Conservation (phyloP, 2,329 filamentous ascomycete species). For the Trichoderma cornu-damae region DNA sequence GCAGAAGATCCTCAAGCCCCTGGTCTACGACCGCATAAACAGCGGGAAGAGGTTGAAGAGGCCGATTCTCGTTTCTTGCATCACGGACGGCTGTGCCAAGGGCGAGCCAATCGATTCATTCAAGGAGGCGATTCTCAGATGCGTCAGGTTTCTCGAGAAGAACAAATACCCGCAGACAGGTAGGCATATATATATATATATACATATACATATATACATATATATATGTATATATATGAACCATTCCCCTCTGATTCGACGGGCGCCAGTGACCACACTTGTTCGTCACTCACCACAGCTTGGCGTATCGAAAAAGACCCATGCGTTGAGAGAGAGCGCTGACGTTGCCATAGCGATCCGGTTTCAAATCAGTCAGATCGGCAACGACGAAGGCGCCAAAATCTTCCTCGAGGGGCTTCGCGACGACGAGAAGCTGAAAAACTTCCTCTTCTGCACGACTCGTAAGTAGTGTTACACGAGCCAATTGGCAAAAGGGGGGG, state of each 20-base stretch:
- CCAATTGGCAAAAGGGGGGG: too few relatives aligned
- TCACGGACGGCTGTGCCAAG: slow-evolving; percentile 10
- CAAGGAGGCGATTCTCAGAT: neutral
- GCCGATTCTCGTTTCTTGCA: slow-evolving; percentile 11
- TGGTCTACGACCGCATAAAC: slow-evolving; percentile 5
- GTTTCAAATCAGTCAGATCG: slow-evolving; percentile 16
- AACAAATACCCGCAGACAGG: neutral
- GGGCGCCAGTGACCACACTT: too few relatives aligned
- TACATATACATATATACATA: too few relatives aligned
- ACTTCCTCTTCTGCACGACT: neutral
- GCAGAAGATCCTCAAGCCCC: slow-evolving; percentile 10
- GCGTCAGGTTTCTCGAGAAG: neutral
- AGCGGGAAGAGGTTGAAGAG: neutral
- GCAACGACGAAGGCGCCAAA: neutral
- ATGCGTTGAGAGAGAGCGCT: neutral
- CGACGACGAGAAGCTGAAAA: neutral
- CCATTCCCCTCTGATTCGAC: too few relatives aligned
- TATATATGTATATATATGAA: too few relatives aligned
- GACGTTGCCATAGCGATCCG: neutral
- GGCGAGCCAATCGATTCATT: neutral
- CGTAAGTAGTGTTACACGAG: slow-evolving; percentile 1
- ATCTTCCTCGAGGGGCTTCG: neutral
- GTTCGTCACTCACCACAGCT: too few relatives aligned
- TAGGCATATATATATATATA: too few relatives aligned
- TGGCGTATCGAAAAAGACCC: neutral